Evolutionary conservation across 1,284 basidiomycete genomes (phyloP).

Genomic region (Butyriboletus appendiculatus): DNA sequence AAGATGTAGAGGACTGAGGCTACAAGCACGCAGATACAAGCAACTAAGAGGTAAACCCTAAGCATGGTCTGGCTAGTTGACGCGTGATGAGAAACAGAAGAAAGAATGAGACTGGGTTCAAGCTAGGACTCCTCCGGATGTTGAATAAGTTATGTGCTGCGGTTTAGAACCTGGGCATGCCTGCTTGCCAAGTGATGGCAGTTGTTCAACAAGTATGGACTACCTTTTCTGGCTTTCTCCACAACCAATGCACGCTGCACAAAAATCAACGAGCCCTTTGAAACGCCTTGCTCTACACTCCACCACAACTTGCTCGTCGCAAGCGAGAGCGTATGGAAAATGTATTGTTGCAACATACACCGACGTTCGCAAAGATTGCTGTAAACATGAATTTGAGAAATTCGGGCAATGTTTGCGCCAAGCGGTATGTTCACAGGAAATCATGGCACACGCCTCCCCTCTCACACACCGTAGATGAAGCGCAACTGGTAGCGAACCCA

Average conservation of each 20-base stretch:
- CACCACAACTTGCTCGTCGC: conserved; percentile 65
- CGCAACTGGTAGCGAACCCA: conserved; percentile 51
- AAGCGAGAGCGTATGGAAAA: conserved; percentile 76
- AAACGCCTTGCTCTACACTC: conserved; percentile 65
- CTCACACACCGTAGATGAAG: conserved; percentile 54
- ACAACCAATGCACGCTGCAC: conserved; percentile 27
- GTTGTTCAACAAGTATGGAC: too few relatives aligned
- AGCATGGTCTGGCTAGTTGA: conserved; percentile 44
- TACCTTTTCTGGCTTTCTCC: not conserved
- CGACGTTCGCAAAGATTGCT: conserved; percentile 76
- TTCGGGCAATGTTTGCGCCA: conserved; percentile 75
- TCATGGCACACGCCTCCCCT: not conserved
- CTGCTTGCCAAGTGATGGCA: not conserved
- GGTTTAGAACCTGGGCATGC: conserved; percentile 11
- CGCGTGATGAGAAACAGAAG: conserved; percentile 14
- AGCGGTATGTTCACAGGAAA: conserved; percentile 48
- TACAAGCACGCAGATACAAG: conserved; percentile 71
- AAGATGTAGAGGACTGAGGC: conserved; percentile 80
- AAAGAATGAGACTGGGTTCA: not conserved
- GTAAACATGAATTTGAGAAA: conserved; percentile 73
- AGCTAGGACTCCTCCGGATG: not conserved
- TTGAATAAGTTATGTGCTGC: not conserved
- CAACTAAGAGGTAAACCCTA: conserved; percentile 62
- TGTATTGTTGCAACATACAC: conserved; percentile 77
- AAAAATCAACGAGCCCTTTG: conserved; percentile 44